Evolutionary conservation across 192 early-diverging fungal species (phyloP), one percentile per base, ranked within the genome.

Genomic region (Backusella sp.): DNA sequence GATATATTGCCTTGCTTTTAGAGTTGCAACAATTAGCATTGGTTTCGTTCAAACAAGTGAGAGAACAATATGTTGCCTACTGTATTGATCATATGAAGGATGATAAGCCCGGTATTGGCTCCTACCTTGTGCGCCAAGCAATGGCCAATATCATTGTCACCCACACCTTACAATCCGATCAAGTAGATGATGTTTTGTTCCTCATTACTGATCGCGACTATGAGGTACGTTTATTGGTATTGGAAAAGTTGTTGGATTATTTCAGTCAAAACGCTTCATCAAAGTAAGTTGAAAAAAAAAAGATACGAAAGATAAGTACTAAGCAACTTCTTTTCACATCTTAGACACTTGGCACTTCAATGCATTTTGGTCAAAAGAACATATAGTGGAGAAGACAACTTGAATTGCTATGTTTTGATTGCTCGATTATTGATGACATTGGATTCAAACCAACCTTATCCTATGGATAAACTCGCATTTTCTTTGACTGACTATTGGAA

Each of bases 211-310:
- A 91, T 71, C 34, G 42, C 8, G 88, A 91, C n/a, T 91, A 93
- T 78, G 92, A 93, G 72, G 89, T 92, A 8, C 90, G 90, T 7
- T 76, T 91, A 9, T 75, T 81, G n/a, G 83, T 86, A 0, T 66
- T 91, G 11, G 72, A 81, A 66, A 86, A 84, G 41, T 52, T 91
- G 3, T 78, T 76, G 15, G 49, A 23, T 11, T 73, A 75, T 15
- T 68, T 83, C 17, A 46, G 42, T 26, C 72, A 46, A 23, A 56
- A 70, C 30, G 15, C 41, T 21, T 42, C 74, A 35, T 42, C 74
- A 41, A 41, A 69, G 56, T 74, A 78, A 74, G 66, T 68, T 35
- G 12, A n/a, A 14, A 12, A 7, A 32, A 17, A 23, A 42, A 30
- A 73, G 36, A 39, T 1, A 8, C 5, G 14, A 28, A 9, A 26